Conservation (phyloP, 805 yeast genomes). For the Ogataea pignaliae region DNA sequence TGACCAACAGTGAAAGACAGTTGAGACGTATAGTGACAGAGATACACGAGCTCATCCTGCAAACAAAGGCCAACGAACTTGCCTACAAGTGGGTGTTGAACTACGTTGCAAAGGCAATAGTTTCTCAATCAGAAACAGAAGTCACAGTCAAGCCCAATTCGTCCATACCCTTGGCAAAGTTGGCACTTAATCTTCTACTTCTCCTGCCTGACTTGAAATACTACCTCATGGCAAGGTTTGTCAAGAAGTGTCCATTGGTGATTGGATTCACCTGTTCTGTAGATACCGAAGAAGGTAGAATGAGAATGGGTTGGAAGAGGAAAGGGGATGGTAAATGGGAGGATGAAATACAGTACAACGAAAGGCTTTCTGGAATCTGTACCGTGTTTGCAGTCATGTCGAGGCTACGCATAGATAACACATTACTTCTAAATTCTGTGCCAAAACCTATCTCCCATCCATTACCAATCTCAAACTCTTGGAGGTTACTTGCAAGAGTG, state of each 20-base stretch:
- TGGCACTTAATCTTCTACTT: slow-evolving; percentile 52
- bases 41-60: slow-evolving; percentile 43
- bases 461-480: slow-evolving; percentile 50
- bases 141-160: slow-evolving; percentile 73
- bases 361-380: slow-evolving; percentile 81
- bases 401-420: slow-evolving; percentile 34
- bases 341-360: slow-evolving; percentile 68
- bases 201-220: slow-evolving; percentile 47
- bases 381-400: slow-evolving; percentile 77
- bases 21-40: slow-evolving; percentile 47
- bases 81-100: slow-evolving; percentile 74
- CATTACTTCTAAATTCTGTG: slow-evolving; percentile 3
- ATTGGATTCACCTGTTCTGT: slow-evolving; percentile 76
- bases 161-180: slow-evolving; percentile 72
- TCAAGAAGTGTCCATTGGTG: slow-evolving; percentile 85
- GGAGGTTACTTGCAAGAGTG: slow-evolving; percentile 72
- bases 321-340: slow-evolving; percentile 45
- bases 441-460: slow-evolving; percentile 39
- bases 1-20: slow-evolving; percentile 68
- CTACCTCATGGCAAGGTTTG: slow-evolving; percentile 69
- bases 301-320: slow-evolving; percentile 84
- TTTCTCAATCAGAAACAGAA: slow-evolving; percentile 91
- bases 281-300: slow-evolving; percentile 78
- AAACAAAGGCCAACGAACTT: slow-evolving; percentile 43
- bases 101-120: slow-evolving; percentile 77